Base-by-base conservation (phyloP, 2,329 filamentous ascomycete genomes). In the Dryadomyces quercus-mongolicae region DNA sequence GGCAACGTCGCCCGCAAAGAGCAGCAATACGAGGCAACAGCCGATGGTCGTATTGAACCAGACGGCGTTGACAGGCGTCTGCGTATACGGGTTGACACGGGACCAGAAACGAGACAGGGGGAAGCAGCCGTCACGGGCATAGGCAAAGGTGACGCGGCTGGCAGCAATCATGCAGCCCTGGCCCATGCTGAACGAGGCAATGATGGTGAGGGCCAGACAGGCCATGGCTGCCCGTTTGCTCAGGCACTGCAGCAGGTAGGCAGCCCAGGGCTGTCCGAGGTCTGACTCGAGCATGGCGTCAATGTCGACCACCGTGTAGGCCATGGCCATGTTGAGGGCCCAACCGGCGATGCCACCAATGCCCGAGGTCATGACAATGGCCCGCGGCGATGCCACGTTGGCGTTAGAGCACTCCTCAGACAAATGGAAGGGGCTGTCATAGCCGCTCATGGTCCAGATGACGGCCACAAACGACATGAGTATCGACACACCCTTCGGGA, bases 381-480 rank as follows among this genome's bases (percentile, higher is more conserved):
- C 85, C 13, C 85, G 78, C 0, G 85, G 85, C 10, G 82, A 78
- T 34, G 85, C 84, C 48, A 88, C 68, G 60, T 78, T 81, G 31
- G 85, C 85, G 60, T 88, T 88, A 56, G 80, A 82, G 66, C 85
- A 88, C 66, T 89, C 85, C 63, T 89, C 85, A 3, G 81, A 77
- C n/a, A 88, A 67, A 67, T 88, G 85, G 65, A 88, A 88, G 0
- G 84, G 80, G 0, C 76, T 76, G 65, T 86, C 83, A 63, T 85
- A 86, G 44, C 82, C 81, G 6, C 74, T 74, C 75, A 82, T 83
- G 5, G 81, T 85, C 82, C 82, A 85, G 58, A 86, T 84, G 38
- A 85, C 82, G 31, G 77, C 76, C 46, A 86, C 76, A 64, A 88
- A 89, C 21, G 76, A 80, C 84, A 88, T 87, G 25, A 88, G 70